Conservation (phyloP, 2,329 filamentous ascomycete genomes). For the Diaporthe ampelina region DNA sequence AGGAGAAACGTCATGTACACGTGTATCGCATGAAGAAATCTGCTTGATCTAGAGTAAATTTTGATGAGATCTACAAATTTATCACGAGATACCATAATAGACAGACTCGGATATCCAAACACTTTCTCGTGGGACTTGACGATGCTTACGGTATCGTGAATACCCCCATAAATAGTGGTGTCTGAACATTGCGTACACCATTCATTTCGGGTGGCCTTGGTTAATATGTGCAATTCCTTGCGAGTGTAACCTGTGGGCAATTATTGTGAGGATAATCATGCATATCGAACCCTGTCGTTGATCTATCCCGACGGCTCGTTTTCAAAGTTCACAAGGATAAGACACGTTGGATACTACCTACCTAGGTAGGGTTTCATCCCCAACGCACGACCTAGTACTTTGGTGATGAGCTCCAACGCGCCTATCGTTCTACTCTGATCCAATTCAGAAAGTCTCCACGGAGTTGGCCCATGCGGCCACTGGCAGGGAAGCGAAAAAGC, state of each 20-base stretch:
- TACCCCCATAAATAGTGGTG: background rate
- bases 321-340: background rate
- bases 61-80: background rate
- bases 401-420: background rate
- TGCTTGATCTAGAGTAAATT: constrained; percentile 7
- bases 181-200: too few relatives aligned
- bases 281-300: background rate
- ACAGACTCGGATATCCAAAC: background rate
- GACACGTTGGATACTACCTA: background rate
- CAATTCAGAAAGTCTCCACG: background rate
- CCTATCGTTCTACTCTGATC: background rate
- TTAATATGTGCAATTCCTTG: background rate
- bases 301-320: constrained; percentile 1
- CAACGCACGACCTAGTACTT: background rate
- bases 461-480: background rate
- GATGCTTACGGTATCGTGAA: background rate
- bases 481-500: background rate
- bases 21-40: too few relatives aligned
- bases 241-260: background rate
- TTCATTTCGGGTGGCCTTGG: background rate
- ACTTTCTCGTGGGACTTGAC: background rate
- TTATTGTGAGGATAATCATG: background rate
- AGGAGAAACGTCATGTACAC: too few relatives aligned
- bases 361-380: background rate
- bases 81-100: constrained; percentile 17